These are phyloP conservation scores for Platanus orientalis DNA, from an alignment of 164 flowering plant species.

Conservation along the genomic window DNA sequence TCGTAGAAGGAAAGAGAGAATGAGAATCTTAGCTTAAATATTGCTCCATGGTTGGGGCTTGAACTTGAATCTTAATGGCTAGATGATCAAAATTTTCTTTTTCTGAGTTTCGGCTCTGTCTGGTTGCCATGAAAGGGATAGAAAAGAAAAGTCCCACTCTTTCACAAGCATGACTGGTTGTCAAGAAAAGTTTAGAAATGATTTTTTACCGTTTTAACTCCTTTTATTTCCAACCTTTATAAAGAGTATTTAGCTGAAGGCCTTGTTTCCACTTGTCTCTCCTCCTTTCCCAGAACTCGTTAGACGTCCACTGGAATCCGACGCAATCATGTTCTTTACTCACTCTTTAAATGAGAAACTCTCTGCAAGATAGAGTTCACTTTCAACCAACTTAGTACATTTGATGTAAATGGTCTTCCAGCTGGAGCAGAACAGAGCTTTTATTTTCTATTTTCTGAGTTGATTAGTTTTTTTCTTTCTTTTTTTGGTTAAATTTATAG, in stretches of 20 bases:
- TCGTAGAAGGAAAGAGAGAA: too few relatives aligned
- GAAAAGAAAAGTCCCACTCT: too few relatives aligned
- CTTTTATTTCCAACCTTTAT: background rate
- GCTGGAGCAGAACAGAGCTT: too few relatives aligned
- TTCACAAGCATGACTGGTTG: too few relatives aligned
- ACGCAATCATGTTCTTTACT: background rate
- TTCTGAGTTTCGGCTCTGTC: too few relatives aligned
- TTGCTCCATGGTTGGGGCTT: too few relatives aligned
- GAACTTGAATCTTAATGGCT: too few relatives aligned
- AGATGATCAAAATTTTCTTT: too few relatives aligned
- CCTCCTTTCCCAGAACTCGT: conserved; percentile 7
- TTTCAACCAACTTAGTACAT: background rate
- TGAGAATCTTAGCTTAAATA: too few relatives aligned
- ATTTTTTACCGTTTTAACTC: too few relatives aligned
- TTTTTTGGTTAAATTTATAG: background rate
- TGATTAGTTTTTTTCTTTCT: background rate
- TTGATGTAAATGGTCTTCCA: background rate
- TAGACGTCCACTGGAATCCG: conserved; percentile 2
- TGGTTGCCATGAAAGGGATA: too few relatives aligned
- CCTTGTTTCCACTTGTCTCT: background rate
- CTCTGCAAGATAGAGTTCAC: background rate
- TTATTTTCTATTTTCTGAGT: background rate
- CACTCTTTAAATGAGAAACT: background rate
- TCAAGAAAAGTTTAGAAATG: too few relatives aligned
- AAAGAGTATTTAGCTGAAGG: background rate